These are phyloP conservation scores for Pestalotiopsis sp. DNA, from an alignment of 2,329 filamentous ascomycete genomes.

Conservation along the genomic window DNA sequence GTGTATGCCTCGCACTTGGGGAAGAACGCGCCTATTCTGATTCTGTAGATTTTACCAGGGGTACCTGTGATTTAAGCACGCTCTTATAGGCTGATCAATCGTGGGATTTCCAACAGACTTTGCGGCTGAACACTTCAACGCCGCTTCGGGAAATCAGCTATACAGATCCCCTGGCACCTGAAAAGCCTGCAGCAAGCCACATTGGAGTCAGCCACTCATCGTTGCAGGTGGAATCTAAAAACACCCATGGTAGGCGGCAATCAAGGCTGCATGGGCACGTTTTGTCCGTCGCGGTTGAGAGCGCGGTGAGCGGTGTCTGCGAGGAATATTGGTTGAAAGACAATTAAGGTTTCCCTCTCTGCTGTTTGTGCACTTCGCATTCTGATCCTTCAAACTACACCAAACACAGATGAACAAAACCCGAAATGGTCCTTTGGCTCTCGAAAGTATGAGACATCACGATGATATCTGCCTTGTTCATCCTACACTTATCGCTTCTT, in stretches of 20 bases:
- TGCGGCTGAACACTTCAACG: neutral
- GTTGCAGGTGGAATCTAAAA: neutral
- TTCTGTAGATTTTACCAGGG: neutral
- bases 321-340: neutral
- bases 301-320: neutral
- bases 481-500: neutral
- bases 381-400: neutral
- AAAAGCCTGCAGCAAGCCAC: neutral
- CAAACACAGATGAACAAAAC: neutral
- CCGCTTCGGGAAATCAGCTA: neutral
- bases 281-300: neutral
- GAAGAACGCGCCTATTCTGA: neutral
- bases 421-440: neutral
- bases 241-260: neutral
- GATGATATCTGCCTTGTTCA: neutral
- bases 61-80: neutral
- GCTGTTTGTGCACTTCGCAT: neutral
- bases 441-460: neutral
- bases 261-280: neutral
- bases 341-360: neutral
- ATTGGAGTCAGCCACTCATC: neutral
- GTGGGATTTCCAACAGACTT: neutral
- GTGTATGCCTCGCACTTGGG: neutral
- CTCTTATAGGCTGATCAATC: neutral
- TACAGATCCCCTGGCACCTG: neutral